A percentile compares a stretch with the other conserved stretches of the same genome.
phyloP scores from a whole-genome alignment of 768 basidiomycete species.

The Tricholomella constricta region DNA sequence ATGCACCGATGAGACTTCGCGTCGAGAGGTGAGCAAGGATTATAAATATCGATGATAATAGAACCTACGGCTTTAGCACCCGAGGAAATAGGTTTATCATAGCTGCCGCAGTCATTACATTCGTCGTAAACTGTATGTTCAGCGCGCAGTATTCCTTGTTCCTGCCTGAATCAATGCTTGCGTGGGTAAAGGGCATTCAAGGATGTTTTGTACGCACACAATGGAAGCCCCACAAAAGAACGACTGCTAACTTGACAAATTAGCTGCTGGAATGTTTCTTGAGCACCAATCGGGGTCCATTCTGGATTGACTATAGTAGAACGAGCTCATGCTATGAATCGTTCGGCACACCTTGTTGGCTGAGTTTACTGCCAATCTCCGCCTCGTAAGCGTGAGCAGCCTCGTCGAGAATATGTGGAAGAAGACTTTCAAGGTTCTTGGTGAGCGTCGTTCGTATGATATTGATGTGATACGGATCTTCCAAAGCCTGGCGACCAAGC shows the following conservation, averaged over 20 bases:
- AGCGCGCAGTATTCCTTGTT: constrained; percentile 28
- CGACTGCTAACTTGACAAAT: constrained; percentile 31
- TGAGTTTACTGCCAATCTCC: constrained; percentile 13
- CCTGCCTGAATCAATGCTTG: constrained; percentile 21
- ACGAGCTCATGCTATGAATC: neutral
- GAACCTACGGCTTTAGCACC: constrained; percentile 31
- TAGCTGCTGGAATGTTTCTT: constrained; percentile 24
- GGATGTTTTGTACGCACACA: constrained; percentile 25
- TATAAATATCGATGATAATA: neutral
- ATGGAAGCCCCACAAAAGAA: constrained; percentile 33
- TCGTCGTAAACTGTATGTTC: constrained; percentile 27
- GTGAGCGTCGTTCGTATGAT: constrained; percentile 29
- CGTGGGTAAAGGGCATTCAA: neutral
- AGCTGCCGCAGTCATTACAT: constrained; percentile 23
- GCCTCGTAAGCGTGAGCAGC: constrained; percentile 20
- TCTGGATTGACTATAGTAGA: constrained; percentile 7
- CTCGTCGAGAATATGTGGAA: constrained; percentile 28
- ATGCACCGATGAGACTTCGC: constrained; percentile 8
- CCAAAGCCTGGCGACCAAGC: constrained; percentile 28
- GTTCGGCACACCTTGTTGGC: constrained; percentile 21
- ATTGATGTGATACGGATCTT: constrained; percentile 21
- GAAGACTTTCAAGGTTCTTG: constrained; percentile 26
- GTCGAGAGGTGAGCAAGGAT: neutral
- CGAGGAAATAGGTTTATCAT: constrained; percentile 30
- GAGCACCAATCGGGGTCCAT: constrained; percentile 23